phyloP scores from a whole-genome alignment of 1,284 basidiomycete genomes.

The Lentinula novae-zelandiae region DNA sequence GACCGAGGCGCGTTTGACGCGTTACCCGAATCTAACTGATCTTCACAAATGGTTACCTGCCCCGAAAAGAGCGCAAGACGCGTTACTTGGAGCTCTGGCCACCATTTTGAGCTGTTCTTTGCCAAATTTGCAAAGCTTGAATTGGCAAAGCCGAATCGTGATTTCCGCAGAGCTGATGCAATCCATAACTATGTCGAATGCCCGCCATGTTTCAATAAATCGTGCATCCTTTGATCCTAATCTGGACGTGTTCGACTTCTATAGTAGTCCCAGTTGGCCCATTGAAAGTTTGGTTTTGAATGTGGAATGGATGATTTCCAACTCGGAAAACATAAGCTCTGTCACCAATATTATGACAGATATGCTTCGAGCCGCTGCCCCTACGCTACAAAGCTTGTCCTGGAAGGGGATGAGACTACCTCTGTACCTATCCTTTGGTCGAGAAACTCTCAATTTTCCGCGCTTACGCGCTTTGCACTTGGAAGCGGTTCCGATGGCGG shows the following conservation, averaged over 20 bases:
- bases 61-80: not conserved
- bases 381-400: constrained; percentile 20
- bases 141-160: constrained; percentile 21
- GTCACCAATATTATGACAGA: constrained; percentile 14
- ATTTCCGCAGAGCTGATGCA: constrained; percentile 13
- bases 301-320: not conserved
- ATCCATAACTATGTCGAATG: constrained; percentile 16
- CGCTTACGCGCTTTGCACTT: constrained; percentile 20
- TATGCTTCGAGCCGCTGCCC: constrained; percentile 16
- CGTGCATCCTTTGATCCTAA: constrained; percentile 2
- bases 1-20: constrained; percentile 7
- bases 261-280: not conserved
- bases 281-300: constrained; percentile 21
- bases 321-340: not conserved
- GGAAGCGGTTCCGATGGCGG: constrained; percentile 16
- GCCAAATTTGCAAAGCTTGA: constrained; percentile 24
- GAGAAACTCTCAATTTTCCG: constrained; percentile 14
- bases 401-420: constrained; percentile 20
- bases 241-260: constrained; percentile 11
- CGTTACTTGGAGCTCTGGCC: constrained; percentile 7
- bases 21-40: constrained; percentile 1
- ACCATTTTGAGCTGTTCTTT: constrained; percentile 11
- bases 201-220: constrained; percentile 20
- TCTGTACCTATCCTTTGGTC: constrained; percentile 1
- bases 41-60: not conserved